Evolutionary conservation across 2,329 filamentous ascomycete genomes (phyloP), one percentile per base, ranked within the genome.

Genomic region (Colletotrichum lentis): DNA sequence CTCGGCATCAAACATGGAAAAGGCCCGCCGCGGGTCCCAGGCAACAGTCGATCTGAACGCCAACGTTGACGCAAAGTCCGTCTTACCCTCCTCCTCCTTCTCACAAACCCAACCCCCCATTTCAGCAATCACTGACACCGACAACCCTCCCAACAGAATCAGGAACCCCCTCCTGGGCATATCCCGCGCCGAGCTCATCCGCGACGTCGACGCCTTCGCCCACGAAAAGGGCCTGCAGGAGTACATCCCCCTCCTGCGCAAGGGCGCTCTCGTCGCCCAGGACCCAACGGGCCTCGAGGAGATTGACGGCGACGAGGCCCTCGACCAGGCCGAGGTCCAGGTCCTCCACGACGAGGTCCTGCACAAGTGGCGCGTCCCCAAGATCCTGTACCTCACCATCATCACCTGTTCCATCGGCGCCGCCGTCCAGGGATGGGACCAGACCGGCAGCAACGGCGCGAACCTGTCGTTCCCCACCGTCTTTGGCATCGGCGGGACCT

Each of bases 151-250:
- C 27, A 31, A 5, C 61, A 80, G 80, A 70, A 82, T 82, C 74
- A 80, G 80, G 72, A 82, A 82, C 65, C 81, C 81, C 27, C 75
- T 91, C 3, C 80, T 84, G 35, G 86, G 86, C 44, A 80, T 67
- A 8, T 37, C 47, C 22, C 60, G 65, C 2, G 55, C 24, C 41
- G 77, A 84, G 61, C 81, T 90, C 14, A 75, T 89, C 39, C 75
- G 77, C 31, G 80, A 87, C 69, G 87, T 90, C 2, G 81, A 86
- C 53, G 74, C 78, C 1, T 90, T 89, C 73, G 85, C 84, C 46
- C 71, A 75, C 2, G 77, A 83, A 35, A 81, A 82, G 57, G 80
- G 80, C 11, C 76, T 88, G 3, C 74, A 75, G 1, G 79, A 79
- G 49, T 80, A 84, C 24, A 77, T 84, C n/a, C 73, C 84, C 72